Evolutionary conservation across 495 filamentous ascomycete species (phyloP), one percentile per base, ranked within the genome.

Genomic region (Geoglossum glabrum): DNA sequence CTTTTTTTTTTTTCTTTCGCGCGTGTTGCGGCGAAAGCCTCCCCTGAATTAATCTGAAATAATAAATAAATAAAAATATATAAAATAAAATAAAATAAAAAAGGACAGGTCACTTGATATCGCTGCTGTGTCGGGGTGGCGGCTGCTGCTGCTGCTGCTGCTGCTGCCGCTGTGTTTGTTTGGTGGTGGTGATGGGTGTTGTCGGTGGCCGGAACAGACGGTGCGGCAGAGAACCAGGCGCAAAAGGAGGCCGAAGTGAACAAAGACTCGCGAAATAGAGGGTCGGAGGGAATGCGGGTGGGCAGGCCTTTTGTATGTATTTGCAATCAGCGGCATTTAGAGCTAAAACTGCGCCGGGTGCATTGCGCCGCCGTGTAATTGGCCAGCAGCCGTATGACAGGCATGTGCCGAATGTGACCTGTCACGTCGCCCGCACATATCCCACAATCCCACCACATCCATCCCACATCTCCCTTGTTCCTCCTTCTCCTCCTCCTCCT

Each of bases 231-330:
- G 21, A n/a, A 38, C n/a, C 54, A 56, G 38, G 54, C 54, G 21
- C 11, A 31, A 56, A 28, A 17, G 54, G 31, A 38, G 54, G 34
- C 30, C 54, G 30, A 25, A 40, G 30, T 5, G 54, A 38, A 31
- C 8, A 31, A 56, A 56, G n/a, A 56, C 54, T 38, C 33, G 54
- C 33, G 38, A 56, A 45, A 56, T 56, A 45, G 54, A 56, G 23
- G 23, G 28, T 56, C 13, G 54, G 38, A 45, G 49, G 49, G 49
- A 52, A 30, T 17, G 49, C 49, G 49, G 49, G 49, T 30, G 49
- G 40, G 49, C 49, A 52, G 49, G 49, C 49, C 49, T 52, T 52
- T 52, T 52, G 49, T 52, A 52, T 52, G 49, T 52, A 52, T 27
- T 45, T 27, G 49, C 49, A 28, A 30, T 28, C 28, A 52, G 40